Conservation (phyloP, 495 filamentous ascomycete genomes). For the Acidiella bohemica region DNA sequence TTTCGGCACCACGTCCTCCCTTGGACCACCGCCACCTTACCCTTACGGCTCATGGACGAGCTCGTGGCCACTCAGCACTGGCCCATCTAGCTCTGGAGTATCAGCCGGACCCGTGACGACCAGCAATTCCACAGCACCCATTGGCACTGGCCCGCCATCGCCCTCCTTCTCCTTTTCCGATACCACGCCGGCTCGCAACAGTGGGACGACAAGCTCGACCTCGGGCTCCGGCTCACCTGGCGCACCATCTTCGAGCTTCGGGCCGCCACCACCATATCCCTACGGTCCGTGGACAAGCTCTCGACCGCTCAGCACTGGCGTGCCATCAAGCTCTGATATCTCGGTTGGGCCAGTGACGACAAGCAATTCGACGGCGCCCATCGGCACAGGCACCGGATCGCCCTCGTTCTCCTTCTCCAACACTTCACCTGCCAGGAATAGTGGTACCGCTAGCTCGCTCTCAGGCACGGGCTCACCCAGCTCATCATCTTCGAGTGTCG, state of each 20-base stretch:
- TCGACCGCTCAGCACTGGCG: background rate
- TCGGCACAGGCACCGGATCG: background rate
- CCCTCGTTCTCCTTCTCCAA: background rate
- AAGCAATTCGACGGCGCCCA: background rate
- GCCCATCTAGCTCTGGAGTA: background rate
- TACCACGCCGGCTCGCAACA: too few species aligned
- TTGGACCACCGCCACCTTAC: background rate
- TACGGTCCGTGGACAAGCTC: background rate
- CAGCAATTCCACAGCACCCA: background rate
- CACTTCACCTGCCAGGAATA: background rate
- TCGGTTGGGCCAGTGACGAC: background rate
- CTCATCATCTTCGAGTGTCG: background rate
- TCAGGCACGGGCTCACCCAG: background rate
- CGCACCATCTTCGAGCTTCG: background rate
- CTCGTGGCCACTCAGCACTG: background rate
- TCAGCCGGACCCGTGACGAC: background rate
- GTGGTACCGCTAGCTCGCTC: background rate
- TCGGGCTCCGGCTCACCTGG: too few species aligned
- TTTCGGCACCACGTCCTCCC: background rate
- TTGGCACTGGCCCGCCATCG: background rate
- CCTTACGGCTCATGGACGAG: background rate
- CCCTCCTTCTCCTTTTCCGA: background rate
- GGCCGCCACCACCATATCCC: background rate
- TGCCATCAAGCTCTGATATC: background rate
- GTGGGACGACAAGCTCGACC: too few species aligned